phyloP scores from a whole-genome alignment of 73 alveolate genomes.

The Tetrahymena borealis region DNA sequence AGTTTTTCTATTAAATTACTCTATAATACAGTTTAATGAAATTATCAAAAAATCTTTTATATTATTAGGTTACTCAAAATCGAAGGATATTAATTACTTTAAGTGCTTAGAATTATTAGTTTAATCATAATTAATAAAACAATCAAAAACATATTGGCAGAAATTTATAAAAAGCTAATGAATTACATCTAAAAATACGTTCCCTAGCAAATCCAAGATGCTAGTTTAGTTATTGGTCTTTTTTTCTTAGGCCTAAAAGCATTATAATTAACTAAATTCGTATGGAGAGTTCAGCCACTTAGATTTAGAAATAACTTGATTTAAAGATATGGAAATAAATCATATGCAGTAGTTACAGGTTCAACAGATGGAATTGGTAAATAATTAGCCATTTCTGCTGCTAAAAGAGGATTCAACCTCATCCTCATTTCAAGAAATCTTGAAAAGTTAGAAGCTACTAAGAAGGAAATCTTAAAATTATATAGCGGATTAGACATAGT shows the following conservation, averaged over 20 bases:
- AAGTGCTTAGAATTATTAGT: no score
- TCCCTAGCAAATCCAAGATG: background rate
- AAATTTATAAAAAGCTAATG: background rate
- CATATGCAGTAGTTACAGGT: conserved; percentile 51
- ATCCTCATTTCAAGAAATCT: conserved; percentile 42
- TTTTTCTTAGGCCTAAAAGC: background rate
- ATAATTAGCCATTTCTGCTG: conserved; percentile 39
- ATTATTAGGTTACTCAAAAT: no score
- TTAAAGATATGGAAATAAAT: background rate
- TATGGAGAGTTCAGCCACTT: background rate
- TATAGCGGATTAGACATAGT: background rate
- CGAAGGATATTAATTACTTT: no score
- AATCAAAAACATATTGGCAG: no score
- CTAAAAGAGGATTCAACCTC: conserved; percentile 49
- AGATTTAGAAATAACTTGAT: background rate
- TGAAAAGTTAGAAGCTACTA: conserved; percentile 22
- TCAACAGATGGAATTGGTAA: conserved; percentile 63
- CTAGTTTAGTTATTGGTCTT: background rate
- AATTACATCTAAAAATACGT: background rate
- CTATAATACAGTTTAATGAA: no score
- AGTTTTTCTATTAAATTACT: no score
- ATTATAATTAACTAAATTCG: background rate
- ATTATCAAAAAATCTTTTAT: no score
- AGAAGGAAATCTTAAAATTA: background rate
- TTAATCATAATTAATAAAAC: no score